Base-by-base conservation (phyloP, 2,329 filamentous ascomycete genomes). In the Akanthomyces dipterigenus region DNA sequence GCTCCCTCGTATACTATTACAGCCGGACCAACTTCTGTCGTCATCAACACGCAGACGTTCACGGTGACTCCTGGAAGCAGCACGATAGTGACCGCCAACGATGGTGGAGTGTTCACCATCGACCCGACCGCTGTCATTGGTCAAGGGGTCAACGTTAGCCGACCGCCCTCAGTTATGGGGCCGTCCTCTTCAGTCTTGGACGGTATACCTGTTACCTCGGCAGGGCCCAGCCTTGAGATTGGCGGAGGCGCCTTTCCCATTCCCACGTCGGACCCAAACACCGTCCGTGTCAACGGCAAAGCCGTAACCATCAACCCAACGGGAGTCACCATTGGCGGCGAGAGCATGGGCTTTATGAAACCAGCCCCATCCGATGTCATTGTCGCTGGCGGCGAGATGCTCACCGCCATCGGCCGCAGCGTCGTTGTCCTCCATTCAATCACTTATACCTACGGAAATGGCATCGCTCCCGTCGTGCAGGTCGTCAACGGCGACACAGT, bases 401-500 rank as follows among this genome's bases (percentile, higher is more conserved):
- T 80, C 31, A 81, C 78, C 1, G 77, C 72, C 12, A 70, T 77
- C 28, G 79, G 79, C 18, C 66, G 68, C 16, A 75, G 73, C 14
- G 67, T 76, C 18, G 71, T 77, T 8, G 71, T 80, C 16, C 67
- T 80, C 24, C 71, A 73, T 54, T 75, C 74, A 5, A 76, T 72
- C 3, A 80, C 77, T 7, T 70, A 81, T 55, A 80, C 77, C 1
- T 82, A 83, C 64, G 76, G 77, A 1, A 68, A 72, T 0, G 67
- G 65, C 31, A 69, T 71, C 3, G 64, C 73, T 3, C 69, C 67
- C 1, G 68, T 70, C 0, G 75, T 75, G 0, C 71, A 73, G 16
- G 71, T 78, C 2, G 67, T 87, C 28, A 76, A 78, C 62, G 81
- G 80, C 18, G 80, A 82, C 45, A 79, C 77, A 5, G 72, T 86